These are phyloP conservation scores for Castanospermum australe DNA, from an alignment of 306 rosid species.

Conservation along the genomic window DNA sequence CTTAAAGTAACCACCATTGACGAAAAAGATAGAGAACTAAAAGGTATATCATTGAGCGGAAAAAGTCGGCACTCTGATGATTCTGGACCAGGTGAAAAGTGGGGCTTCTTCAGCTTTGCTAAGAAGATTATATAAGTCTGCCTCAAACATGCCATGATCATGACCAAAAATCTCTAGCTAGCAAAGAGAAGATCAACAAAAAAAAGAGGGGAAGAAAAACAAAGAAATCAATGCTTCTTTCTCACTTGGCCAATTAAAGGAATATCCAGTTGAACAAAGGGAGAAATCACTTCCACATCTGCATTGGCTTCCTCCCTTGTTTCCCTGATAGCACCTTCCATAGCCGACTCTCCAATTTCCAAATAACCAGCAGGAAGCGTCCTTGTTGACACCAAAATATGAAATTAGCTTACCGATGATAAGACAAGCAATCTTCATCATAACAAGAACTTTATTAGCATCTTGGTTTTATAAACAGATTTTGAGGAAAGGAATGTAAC, in stretches of 20 bases:
- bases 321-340: conserved; percentile 87
- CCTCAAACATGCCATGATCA: conserved; percentile 25
- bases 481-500: not conserved
- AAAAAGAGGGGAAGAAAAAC: not conserved
- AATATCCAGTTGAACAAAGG: conserved; percentile 81
- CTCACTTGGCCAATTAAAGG: conserved; percentile 83
- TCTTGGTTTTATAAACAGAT: conserved; percentile 3
- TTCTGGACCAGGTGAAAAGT: conserved; percentile 84
- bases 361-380: conserved; percentile 85
- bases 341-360: conserved; percentile 85
- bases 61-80: conserved; percentile 73
- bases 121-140: conserved; percentile 78
- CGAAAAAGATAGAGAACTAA: conserved; percentile 69
- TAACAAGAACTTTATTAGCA: not conserved
- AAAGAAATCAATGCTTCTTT: not conserved
- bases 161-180: conserved; percentile 15
- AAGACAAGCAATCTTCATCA: conserved; percentile 20
- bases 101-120: conserved; percentile 65
- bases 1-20: conserved; percentile 79
- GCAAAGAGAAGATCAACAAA: not conserved
- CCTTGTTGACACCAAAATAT: conserved; percentile 42
- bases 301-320: conserved; percentile 89
- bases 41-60: conserved; percentile 65
- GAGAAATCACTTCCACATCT: conserved; percentile 69
- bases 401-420: not conserved